Percentiles rank a stretch among this genome's conserved stretches.
Evolutionary conservation across 331 rosid genomes (phyloP).

Genomic region (Malus hybrid): DNA sequence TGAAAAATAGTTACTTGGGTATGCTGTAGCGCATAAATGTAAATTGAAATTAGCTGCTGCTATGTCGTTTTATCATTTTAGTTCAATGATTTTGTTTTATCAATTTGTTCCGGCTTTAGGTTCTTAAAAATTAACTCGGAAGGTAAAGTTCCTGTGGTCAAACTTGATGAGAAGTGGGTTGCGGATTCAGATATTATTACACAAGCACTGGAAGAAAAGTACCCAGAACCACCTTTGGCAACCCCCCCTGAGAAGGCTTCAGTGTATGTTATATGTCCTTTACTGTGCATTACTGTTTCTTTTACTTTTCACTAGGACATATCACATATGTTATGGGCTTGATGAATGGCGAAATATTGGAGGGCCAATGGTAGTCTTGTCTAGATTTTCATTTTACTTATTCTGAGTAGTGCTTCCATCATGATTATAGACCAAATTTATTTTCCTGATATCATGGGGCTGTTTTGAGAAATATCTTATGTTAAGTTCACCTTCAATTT

Average conservation of each 20-base stretch:
- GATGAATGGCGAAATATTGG: neutral
- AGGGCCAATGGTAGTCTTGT: neutral
- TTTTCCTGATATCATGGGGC: neutral
- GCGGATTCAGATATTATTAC: conserved; percentile 84
- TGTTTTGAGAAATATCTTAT: neutral
- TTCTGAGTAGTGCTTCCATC: neutral
- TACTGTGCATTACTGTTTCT: neutral
- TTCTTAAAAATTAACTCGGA: conserved; percentile 61
- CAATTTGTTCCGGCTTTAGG: conserved; percentile 35
- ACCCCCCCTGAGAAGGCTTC: conserved; percentile 78
- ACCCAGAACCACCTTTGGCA: conserved; percentile 75
- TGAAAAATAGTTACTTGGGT: neutral
- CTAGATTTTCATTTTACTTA: no score
- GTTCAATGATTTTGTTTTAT: neutral
- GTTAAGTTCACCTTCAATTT: neutral
- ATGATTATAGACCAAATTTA: neutral
- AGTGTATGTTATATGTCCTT: conserved; percentile 39
- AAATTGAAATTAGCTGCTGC: neutral
- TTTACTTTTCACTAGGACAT: neutral
- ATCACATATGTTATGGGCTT: no score
- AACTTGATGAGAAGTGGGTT: conserved; percentile 78
- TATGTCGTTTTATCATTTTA: neutral
- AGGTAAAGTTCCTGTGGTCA: conserved; percentile 80
- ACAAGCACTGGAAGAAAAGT: conserved; percentile 72
- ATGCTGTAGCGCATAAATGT: neutral